These are phyloP conservation scores for Lactifluus subvellereus DNA, from an alignment of 768 basidiomycete genomes.

Conservation along the genomic window DNA sequence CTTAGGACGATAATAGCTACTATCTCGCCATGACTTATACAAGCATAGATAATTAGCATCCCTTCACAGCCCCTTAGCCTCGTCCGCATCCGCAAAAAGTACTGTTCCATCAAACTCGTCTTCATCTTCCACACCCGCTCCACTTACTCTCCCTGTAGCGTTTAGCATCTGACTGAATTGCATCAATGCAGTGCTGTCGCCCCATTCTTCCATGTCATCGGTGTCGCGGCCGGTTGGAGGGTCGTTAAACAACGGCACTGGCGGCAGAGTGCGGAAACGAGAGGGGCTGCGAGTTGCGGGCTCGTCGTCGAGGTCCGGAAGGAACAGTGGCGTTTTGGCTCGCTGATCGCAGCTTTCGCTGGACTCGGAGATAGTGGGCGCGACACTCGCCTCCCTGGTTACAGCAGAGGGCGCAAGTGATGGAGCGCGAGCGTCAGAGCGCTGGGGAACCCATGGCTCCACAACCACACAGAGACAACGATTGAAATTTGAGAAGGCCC, in stretches of 20 bases:
- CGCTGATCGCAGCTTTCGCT: conserved; percentile 31
- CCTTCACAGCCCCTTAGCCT: conserved; percentile 50
- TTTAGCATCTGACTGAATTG: conserved; percentile 69
- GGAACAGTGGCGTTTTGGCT: conserved; percentile 62
- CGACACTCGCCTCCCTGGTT: conserved; percentile 32
- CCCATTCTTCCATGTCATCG: conserved; percentile 32
- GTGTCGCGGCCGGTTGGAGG: conserved; percentile 21
- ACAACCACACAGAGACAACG: conserved; percentile 77
- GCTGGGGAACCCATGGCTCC: conserved; percentile 68
- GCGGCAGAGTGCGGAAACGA: conserved; percentile 30
- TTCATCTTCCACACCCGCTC: conserved; percentile 63
- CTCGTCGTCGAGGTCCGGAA: conserved; percentile 55
- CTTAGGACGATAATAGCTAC: conserved; percentile 33
- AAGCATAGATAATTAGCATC: conserved; percentile 16
- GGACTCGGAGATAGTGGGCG: conserved; percentile 31
- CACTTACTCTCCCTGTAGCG: conserved; percentile 47
- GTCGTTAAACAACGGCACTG: conserved; percentile 42
- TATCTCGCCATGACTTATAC: conserved; percentile 4
- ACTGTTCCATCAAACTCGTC: conserved; percentile 70
- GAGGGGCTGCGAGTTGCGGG: conserved; percentile 36
- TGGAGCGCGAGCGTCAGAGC: conserved; percentile 31
- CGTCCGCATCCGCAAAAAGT: conserved; percentile 81
- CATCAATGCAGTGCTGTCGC: conserved; percentile 54
- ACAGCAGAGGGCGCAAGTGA: conserved; percentile 31
- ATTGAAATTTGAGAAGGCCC: conserved; percentile 64